Conservation (phyloP, 208 protist genomes). For the Trichomonas gallinae region DNA sequence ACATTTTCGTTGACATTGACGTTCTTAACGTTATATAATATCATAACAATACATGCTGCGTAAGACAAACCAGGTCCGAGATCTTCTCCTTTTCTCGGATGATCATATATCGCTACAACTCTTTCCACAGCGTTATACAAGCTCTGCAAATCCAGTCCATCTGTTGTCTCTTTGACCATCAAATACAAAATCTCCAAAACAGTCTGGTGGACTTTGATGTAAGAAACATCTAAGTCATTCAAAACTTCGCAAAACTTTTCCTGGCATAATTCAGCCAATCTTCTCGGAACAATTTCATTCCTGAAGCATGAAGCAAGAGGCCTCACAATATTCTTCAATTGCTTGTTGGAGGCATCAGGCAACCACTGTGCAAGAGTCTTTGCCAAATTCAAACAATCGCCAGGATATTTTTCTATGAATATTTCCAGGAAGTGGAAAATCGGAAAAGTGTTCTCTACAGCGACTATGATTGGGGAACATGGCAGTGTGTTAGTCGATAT, state of each 20-base stretch:
- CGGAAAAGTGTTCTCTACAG: not conserved
- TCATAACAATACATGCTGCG: not conserved
- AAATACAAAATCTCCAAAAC: not conserved
- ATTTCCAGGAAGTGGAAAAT: not conserved
- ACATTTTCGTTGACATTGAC: not conserved
- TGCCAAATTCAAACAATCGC: not conserved
- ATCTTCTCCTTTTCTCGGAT: not conserved
- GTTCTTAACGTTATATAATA: not conserved
- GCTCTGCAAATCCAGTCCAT: not conserved
- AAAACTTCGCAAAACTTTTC: not conserved
- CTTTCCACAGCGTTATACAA: not conserved
- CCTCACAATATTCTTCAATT: not conserved
- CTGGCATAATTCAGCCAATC: not conserved
- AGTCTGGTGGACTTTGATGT: not conserved
- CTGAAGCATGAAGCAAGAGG: not conserved
- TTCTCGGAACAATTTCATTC: not conserved
- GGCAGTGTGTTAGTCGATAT: not conserved
- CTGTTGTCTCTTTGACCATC: not conserved
- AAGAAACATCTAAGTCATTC: not conserved
- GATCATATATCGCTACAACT: not conserved
- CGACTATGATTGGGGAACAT: not conserved
- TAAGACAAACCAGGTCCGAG: not conserved
- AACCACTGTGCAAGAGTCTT: not conserved
- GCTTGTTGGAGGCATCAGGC: not conserved
- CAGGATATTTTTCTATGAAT: not conserved